Conservation (phyloP, 2,329 filamentous ascomycete species). For the Hypoxylon sp. region DNA sequence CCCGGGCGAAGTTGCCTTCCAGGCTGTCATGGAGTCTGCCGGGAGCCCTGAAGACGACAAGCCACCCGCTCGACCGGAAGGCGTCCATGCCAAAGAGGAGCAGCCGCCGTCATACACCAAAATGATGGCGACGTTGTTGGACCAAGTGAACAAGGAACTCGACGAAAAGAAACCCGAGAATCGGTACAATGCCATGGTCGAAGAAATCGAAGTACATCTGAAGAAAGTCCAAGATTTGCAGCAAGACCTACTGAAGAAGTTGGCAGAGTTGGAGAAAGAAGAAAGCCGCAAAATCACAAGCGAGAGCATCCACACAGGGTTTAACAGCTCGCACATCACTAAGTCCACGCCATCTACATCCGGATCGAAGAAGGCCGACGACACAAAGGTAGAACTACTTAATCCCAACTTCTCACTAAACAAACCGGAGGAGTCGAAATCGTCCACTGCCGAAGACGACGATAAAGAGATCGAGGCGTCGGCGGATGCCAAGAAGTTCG, state of each 20-base stretch:
- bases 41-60: slow-evolving; percentile 80
- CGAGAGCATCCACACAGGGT: slow-evolving; percentile 88
- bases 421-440: slow-evolving; percentile 48
- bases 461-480: slow-evolving; percentile 84
- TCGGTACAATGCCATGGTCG: slow-evolving; percentile 81
- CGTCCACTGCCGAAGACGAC: slow-evolving; percentile 63
- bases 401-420: slow-evolving; percentile 73
- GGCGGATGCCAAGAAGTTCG: slow-evolving; percentile 83
- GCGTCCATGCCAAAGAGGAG: slow-evolving; percentile 81
- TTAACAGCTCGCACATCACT: slow-evolving; percentile 85
- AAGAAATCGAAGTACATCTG: slow-evolving; percentile 82
- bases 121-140: slow-evolving; percentile 98
- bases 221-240: slow-evolving; percentile 85
- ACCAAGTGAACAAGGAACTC: slow-evolving; percentile 89
- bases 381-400: slow-evolving; percentile 77
- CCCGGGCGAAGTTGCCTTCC: slow-evolving; percentile 88
- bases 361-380: slow-evolving; percentile 63
- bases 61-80: slow-evolving; percentile 81
- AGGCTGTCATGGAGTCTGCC: slow-evolving; percentile 86
- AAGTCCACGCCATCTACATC: slow-evolving; percentile 56
- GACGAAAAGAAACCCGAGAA: slow-evolving; percentile 81
- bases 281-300: slow-evolving; percentile 94
- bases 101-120: slow-evolving; percentile 88
- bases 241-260: slow-evolving; percentile 78
- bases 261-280: slow-evolving; percentile 86